Evolutionary conservation across 179 eudicot species (phyloP).

Genomic region (Carnegiea gigantea): DNA sequence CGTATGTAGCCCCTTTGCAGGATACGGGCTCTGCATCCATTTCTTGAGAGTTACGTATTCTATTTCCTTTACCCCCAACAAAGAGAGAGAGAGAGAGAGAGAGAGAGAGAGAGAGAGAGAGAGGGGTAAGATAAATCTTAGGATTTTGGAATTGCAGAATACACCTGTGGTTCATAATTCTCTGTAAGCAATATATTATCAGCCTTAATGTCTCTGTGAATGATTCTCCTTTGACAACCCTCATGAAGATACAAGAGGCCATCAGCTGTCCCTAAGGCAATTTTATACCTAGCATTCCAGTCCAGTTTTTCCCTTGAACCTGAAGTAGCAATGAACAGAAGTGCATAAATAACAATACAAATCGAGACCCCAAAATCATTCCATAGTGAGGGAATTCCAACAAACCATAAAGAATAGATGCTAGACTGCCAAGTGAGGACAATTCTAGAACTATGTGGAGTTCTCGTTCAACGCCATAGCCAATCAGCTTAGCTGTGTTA

Average conservation of each 20-base stretch:
- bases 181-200: slow-evolving; percentile 79
- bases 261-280: slow-evolving; percentile 69
- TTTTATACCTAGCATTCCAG: slow-evolving; percentile 67
- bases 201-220: slow-evolving; percentile 89
- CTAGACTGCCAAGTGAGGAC: slow-evolving; percentile 85
- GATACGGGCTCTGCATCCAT: no score
- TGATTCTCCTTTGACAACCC: slow-evolving; percentile 73
- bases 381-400: slow-evolving; percentile 22
- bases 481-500: slow-evolving; percentile 76
- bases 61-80: not conserved
- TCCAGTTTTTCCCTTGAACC: slow-evolving; percentile 50
- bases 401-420: slow-evolving; percentile 57
- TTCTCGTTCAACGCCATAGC: slow-evolving; percentile 78
- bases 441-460: slow-evolving; percentile 64
- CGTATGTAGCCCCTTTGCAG: no score
- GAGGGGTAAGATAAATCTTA: not conserved
- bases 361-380: slow-evolving; percentile 1
- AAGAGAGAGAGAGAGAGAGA: no score
- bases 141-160: not conserved
- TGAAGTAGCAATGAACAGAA: slow-evolving; percentile 19
- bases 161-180: slow-evolving; percentile 77
- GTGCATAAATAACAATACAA: not conserved
- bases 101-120: no score
- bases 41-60: no score
- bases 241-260: slow-evolving; percentile 83